Conservation (phyloP, 345 rosid species). For the Eucalyptus grandis region DNA sequence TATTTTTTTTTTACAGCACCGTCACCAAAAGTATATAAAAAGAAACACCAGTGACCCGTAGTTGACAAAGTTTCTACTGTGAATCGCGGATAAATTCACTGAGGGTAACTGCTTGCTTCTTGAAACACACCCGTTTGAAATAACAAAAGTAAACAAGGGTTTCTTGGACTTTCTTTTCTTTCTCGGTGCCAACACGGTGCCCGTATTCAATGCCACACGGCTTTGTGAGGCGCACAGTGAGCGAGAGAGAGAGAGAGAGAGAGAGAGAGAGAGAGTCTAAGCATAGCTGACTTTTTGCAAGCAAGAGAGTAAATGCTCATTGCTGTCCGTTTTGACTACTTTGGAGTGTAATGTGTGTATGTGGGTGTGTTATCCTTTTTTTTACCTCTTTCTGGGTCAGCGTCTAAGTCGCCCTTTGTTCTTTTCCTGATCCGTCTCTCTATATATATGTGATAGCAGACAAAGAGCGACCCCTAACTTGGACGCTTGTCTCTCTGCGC, state of each 20-base stretch:
- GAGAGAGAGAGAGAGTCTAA: conserved; percentile 13
- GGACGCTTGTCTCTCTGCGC: background rate
- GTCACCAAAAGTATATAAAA: background rate
- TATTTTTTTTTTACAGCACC: background rate
- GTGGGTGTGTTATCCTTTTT: background rate
- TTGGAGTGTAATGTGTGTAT: background rate
- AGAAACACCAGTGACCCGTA: background rate
- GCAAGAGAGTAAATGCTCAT: conserved; percentile 42
- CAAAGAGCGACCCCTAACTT: background rate
- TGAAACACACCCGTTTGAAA: background rate
- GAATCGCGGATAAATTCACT: background rate
- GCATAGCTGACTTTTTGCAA: conserved; percentile 39
- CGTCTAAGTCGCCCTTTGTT: background rate
- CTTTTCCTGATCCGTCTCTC: background rate
- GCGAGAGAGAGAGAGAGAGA: background rate
- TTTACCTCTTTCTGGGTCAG: conserved; percentile 13
- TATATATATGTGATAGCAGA: background rate
- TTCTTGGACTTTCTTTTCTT: background rate
- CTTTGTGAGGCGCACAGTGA: background rate
- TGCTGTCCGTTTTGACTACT: conserved; percentile 52
- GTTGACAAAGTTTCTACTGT: background rate
- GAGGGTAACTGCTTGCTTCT: background rate
- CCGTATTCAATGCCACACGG: conserved; percentile 9
- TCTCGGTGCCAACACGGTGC: conserved; percentile 13
- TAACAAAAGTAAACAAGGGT: background rate